Percentiles rank a stretch among this genome's conserved stretches.
phyloP scores from a whole-genome alignment of 805 yeast genomes.

The Candida boidinii region DNA sequence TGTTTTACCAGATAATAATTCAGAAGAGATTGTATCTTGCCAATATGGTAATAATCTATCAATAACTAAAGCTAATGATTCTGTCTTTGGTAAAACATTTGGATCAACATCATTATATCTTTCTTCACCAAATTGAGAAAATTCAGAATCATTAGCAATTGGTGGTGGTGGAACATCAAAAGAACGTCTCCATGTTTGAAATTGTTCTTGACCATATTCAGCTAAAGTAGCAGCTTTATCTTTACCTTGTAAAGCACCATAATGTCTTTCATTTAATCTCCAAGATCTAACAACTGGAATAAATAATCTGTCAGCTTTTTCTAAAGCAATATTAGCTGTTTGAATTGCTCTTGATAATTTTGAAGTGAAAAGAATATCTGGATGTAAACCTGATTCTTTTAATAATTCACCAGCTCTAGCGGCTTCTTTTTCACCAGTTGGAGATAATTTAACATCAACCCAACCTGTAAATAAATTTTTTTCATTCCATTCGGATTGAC shows the following conservation, averaged over 20 bases:
- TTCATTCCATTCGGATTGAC: conserved; percentile 98
- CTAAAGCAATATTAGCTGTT: conserved; percentile 92
- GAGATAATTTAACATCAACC: conserved; percentile 90
- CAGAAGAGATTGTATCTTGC: conserved; percentile 85
- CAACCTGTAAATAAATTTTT: conserved; percentile 98
- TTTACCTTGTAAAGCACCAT: conserved; percentile 98
- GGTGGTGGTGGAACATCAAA: conserved; percentile 94
- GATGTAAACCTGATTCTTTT: conserved; percentile 76
- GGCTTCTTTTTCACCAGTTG: conserved; percentile 84
- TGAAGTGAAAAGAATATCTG: conserved; percentile 88
- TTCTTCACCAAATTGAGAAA: conserved; percentile 76
- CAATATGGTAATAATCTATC: conserved; percentile 96
- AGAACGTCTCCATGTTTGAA: conserved; percentile 96
- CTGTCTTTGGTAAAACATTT: conserved; percentile 84
- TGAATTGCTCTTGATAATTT: conserved; percentile 90
- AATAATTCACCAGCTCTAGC: conserved; percentile 86
- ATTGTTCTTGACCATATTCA: conserved; percentile 82
- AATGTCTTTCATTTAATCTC: conserved; percentile 98
- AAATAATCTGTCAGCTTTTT: conserved; percentile 80
- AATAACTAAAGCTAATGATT: conserved; percentile 88
- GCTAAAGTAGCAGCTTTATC: conserved; percentile 92
- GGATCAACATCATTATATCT: conserved; percentile 84
- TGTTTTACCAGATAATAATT: conserved; percentile 78
- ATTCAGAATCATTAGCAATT: conserved; percentile 69
- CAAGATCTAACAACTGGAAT: conserved; percentile 91